Conservation (phyloP, 1,139 yeast genomes). For the Yamadazyma atmosphaerica region DNA sequence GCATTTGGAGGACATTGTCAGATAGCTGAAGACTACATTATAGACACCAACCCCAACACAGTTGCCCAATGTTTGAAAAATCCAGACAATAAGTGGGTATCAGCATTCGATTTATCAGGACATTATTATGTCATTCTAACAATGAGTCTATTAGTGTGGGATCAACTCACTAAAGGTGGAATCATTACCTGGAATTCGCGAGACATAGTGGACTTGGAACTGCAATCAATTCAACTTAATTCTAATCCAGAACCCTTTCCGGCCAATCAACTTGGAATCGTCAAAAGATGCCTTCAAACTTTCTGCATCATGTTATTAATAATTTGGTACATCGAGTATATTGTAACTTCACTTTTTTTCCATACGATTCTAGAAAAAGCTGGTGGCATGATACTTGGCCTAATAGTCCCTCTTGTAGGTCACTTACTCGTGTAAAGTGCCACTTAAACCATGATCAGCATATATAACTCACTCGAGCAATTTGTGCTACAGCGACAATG, state of each 20-base stretch:
- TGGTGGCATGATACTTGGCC: constrained; percentile 51
- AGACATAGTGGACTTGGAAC: constrained; percentile 8
- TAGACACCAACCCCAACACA: too few species aligned
- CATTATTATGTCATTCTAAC: constrained; percentile 57
- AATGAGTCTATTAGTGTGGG: constrained; percentile 45
- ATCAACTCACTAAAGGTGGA: constrained; percentile 23
- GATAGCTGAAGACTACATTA: constrained; percentile 10
- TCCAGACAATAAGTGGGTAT: constrained; percentile 47
- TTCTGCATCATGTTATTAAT: constrained; percentile 7
- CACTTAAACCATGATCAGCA: constrained; percentile 3
- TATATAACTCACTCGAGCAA: background rate
- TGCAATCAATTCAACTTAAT: too few species aligned
- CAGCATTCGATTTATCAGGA: constrained; percentile 66
- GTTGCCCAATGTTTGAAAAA: too few species aligned
- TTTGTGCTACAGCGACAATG: too few species aligned
- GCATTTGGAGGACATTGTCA: constrained; percentile 47
- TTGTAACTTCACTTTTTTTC: constrained; percentile 59
- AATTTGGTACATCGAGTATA: constrained; percentile 30
- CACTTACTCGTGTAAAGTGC: too few species aligned
- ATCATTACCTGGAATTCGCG: constrained; percentile 11
- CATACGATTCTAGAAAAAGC: constrained; percentile 61
- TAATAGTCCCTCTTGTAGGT: constrained; percentile 34
- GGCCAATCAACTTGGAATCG: too few species aligned
- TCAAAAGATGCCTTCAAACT: background rate
- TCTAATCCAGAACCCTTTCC: background rate